phyloP scores from a whole-genome alignment of 2,329 filamentous ascomycete species.

The Alternaria ethzedia region DNA sequence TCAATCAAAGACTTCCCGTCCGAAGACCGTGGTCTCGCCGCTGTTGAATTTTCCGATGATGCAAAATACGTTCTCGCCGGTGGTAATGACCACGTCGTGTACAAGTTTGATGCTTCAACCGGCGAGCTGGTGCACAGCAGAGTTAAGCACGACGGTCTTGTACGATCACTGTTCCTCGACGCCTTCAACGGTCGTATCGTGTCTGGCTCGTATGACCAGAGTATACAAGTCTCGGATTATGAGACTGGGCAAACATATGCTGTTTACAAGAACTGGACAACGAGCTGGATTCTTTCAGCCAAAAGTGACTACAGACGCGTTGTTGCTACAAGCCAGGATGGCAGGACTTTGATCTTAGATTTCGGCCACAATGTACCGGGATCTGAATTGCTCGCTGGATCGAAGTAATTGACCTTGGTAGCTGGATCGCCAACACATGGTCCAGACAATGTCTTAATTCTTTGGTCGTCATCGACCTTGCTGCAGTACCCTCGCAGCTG shows the following conservation, averaged over 20 bases:
- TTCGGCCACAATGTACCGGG: constrained; percentile 72
- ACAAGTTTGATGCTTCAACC: constrained; percentile 93
- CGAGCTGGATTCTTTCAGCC: constrained; percentile 94
- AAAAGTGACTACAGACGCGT: constrained; percentile 96
- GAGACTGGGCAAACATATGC: constrained; percentile 78
- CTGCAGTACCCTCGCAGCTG: background rate
- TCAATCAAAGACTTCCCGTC: constrained; percentile 89
- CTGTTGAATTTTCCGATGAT: constrained; percentile 94
- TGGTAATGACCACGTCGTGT: constrained; percentile 93
- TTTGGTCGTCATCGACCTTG: background rate
- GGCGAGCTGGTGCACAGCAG: constrained; percentile 83
- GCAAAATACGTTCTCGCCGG: constrained; percentile 92
- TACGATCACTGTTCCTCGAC: constrained; percentile 90
- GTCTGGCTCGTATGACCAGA: constrained; percentile 92
- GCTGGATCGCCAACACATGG: background rate
- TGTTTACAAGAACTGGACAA: constrained; percentile 92
- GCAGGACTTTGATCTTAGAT: constrained; percentile 90
- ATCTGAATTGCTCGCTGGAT: constrained; percentile 55
- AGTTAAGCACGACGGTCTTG: constrained; percentile 81
- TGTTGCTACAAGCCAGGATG: constrained; percentile 92
- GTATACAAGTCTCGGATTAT: constrained; percentile 93
- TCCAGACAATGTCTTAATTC: background rate
- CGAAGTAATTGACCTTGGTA: constrained; percentile 1
- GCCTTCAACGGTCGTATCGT: constrained; percentile 83
- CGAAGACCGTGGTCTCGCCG: constrained; percentile 91